Conservation (phyloP, 2,329 filamentous ascomycete genomes). For the Elsinoe arachidis region DNA sequence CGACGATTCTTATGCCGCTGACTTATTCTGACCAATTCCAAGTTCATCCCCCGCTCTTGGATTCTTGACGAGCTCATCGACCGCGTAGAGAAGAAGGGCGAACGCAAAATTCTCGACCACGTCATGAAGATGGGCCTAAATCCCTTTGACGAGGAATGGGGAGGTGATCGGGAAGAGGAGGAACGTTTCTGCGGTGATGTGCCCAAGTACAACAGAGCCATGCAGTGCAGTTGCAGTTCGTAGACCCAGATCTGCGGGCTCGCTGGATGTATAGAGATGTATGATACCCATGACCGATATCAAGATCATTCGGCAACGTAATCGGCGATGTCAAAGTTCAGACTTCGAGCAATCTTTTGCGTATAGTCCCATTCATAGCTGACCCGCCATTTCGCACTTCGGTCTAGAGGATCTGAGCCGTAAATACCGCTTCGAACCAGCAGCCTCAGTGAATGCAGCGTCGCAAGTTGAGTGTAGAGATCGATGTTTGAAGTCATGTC, state of each 20-base stretch:
- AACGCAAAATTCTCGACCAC: slow-evolving; percentile 66
- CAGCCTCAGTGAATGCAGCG: slow-evolving; percentile 60
- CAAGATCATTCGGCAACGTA: slow-evolving; percentile 56
- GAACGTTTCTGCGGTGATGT: slow-evolving; percentile 78
- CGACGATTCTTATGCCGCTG: not conserved
- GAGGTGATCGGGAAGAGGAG: slow-evolving; percentile 61
- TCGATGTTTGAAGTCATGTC: slow-evolving; percentile 38
- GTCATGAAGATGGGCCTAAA: slow-evolving; percentile 76
- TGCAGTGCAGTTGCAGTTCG: slow-evolving; percentile 95
- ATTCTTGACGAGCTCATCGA: slow-evolving; percentile 88
- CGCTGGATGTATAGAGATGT: not conserved
- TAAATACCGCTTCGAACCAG: slow-evolving; percentile 55
- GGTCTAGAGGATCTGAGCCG: slow-evolving; percentile 56
- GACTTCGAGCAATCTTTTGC: slow-evolving; percentile 58
- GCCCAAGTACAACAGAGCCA: slow-evolving; percentile 63
- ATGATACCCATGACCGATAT: slow-evolving; percentile 5
- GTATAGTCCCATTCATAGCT: slow-evolving; percentile 73
- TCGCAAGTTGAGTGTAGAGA: slow-evolving; percentile 53
- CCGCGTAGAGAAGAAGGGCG: slow-evolving; percentile 73
- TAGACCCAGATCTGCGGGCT: slow-evolving; percentile 31
- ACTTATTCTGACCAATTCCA: not conserved
- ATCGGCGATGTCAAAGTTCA: slow-evolving; percentile 72
- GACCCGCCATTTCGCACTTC: slow-evolving; percentile 65
- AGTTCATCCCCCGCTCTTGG: slow-evolving; percentile 84
- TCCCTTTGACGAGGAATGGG: slow-evolving; percentile 77